These are phyloP conservation scores for Neltuma alba DNA, from an alignment of 306 rosid genomes.

Conservation along the genomic window DNA sequence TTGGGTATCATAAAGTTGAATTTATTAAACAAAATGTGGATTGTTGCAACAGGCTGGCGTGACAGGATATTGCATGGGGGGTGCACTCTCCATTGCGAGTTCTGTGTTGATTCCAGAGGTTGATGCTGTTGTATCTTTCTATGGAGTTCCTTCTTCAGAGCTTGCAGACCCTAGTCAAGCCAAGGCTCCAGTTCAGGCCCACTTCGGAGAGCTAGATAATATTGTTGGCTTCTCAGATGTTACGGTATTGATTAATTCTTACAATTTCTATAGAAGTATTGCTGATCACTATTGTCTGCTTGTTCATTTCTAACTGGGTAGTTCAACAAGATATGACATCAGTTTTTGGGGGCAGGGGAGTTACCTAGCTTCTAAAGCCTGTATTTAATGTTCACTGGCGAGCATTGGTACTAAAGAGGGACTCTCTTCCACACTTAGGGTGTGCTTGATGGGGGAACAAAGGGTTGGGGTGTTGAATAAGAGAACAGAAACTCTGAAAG, in stretches of 20 bases:
- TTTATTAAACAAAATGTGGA: constrained; percentile 23
- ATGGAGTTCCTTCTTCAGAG: constrained; percentile 84
- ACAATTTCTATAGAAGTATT: neutral
- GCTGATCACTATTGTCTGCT: neutral
- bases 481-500: neutral
- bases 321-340: neutral
- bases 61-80: constrained; percentile 98
- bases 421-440: neutral
- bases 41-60: constrained; percentile 75
- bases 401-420: neutral
- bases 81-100: constrained; percentile 96
- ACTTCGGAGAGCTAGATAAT: constrained; percentile 89
- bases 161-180: constrained; percentile 94
- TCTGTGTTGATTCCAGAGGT: constrained; percentile 82
- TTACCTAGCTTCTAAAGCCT: neutral
- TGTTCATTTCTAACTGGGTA: neutral
- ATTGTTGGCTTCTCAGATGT: constrained; percentile 94
- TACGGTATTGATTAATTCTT: constrained; percentile 52
- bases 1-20: neutral
- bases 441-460: neutral
- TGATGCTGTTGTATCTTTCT: constrained; percentile 92
- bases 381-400: neutral
- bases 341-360: neutral
- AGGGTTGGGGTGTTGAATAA: neutral
- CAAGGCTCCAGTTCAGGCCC: constrained; percentile 94